Percentiles rank a stretch among this genome's conserved stretches.
Evolutionary conservation across 2,329 filamentous ascomycete species (phyloP).

Genomic region (Fusarium verrucosum): DNA sequence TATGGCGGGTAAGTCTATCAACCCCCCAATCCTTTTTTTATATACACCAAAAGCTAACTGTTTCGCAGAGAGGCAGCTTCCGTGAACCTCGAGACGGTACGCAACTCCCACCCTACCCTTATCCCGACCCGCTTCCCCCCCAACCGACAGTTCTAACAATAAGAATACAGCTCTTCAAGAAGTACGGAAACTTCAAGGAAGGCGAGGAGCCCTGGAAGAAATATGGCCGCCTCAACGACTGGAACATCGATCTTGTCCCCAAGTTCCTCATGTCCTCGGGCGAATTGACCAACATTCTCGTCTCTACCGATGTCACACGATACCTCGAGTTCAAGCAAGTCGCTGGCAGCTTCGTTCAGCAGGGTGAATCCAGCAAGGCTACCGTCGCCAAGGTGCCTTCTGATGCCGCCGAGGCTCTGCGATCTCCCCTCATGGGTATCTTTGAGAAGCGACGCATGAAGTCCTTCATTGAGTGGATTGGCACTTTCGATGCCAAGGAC

Average conservation of each 20-base stretch:
- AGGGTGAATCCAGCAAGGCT: conserved; percentile 81
- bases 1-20: conserved; percentile 92
- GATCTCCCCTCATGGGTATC: conserved; percentile 93
- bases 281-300: conserved; percentile 97
- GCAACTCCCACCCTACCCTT: conserved; percentile 41
- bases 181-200: conserved; percentile 82
- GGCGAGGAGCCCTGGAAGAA: conserved; percentile 97
- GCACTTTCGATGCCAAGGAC: conserved; percentile 83
- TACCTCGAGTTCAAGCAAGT: conserved; percentile 96
- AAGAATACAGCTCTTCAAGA: conserved; percentile 83
- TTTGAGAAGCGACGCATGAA: conserved; percentile 98
- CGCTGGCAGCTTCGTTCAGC: conserved; percentile 95
- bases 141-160: conserved; percentile 37
- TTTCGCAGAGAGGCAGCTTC: conserved; percentile 82
- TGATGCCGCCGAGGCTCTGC: conserved; percentile 87
- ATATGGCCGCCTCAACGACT: conserved; percentile 95
- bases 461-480: conserved; percentile 96
- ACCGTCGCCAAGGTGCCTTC: conserved; percentile 97
- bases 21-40: not conserved
- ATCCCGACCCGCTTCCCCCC: conserved; percentile 23
- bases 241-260: conserved; percentile 98
- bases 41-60: conserved; percentile 41
- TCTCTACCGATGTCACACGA: conserved; percentile 90
- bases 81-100: conserved; percentile 92
- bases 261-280: conserved; percentile 99